Evolutionary conservation across 768 basidiomycete species (phyloP), one percentile per base, ranked within the genome.

Genomic region (Agrocybe pediades): DNA sequence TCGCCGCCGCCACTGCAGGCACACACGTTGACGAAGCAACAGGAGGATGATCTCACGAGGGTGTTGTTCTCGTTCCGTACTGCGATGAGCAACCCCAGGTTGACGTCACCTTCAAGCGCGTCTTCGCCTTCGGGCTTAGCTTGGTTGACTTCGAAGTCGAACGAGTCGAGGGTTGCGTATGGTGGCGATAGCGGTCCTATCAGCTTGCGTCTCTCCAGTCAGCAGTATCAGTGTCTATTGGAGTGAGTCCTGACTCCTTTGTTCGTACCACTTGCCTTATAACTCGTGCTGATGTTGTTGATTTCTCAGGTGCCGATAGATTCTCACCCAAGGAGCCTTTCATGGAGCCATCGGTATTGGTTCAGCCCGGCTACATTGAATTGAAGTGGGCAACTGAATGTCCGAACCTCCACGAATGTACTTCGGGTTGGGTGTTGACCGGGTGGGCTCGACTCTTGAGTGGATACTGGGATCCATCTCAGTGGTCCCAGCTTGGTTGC

Each of bases 321-420:
- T 51, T 40, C 20, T 51, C 51, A 16, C 56, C 56, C 11, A 68
- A 70, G 43, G 50, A 42, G 1, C 59, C 56, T 15, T 44, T 67
- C 17, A 29, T 49, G 16, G 63, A 65, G 27, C 62, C 68, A 1
- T 52, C 58, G n/a, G 46, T 63, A 3, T 56, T 67, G n/a, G 41
- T 66, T 44, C 69, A 67, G 2, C 58, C 51, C 13, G 77, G 77
- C 2, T 78, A 78, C 55, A 58, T 60, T 15, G 74, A 76, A 48
- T 70, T 70, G 17, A 77, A 77, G 65, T 76, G 73, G 74, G 68
- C 78, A 7, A 64, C 69, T 1, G 79, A 80, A 55, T 54, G 65
- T 7, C 63, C 9, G 51, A 64, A 16, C 48, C 57, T 15, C 64
- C 68, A 1, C 56, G 54, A 15, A 57, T 74, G 24, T n/a, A n/a